These are phyloP conservation scores for Dentipellis fragilis DNA, from an alignment of 768 basidiomycete species.

Conservation along the genomic window DNA sequence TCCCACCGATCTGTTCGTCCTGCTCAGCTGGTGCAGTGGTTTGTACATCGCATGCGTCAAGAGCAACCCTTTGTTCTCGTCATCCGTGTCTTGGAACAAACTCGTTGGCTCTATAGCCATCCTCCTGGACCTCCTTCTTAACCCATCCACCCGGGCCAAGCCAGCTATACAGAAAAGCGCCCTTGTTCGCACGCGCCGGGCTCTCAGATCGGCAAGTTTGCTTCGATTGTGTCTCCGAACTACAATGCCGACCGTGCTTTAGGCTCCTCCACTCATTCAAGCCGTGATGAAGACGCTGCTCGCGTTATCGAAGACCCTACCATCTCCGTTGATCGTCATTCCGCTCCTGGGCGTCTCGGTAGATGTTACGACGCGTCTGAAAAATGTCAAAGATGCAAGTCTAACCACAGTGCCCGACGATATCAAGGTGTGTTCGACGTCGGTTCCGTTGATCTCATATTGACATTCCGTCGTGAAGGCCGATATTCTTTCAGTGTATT, in stretches of 20 bases:
- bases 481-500: constrained; percentile 51
- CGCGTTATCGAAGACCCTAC: constrained; percentile 36
- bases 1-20: constrained; percentile 51
- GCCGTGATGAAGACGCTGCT: constrained; percentile 45
- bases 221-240: not conserved
- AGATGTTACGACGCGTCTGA: constrained; percentile 63
- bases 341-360: constrained; percentile 60
- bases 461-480: constrained; percentile 26
- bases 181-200: constrained; percentile 51
- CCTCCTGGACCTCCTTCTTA: constrained; percentile 49
- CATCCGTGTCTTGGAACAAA: constrained; percentile 38
- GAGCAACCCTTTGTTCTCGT: constrained; percentile 32
- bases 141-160: constrained; percentile 43
- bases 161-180: constrained; percentile 50
- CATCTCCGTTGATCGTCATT: constrained; percentile 28
- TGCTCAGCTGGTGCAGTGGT: constrained; percentile 62
- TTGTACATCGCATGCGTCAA: constrained; percentile 45
- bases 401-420: constrained; percentile 33
- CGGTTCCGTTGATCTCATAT: not conserved
- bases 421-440: constrained; percentile 30
- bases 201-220: constrained; percentile 48
- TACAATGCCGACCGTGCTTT: not conserved
- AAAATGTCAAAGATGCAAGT: constrained; percentile 36
- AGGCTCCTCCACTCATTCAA: constrained; percentile 35
- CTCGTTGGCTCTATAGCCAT: constrained; percentile 49